Evolutionary conservation across 2,329 filamentous ascomycete genomes (phyloP), one percentile per base, ranked within the genome.

Genomic region (Xylogone sp.): DNA sequence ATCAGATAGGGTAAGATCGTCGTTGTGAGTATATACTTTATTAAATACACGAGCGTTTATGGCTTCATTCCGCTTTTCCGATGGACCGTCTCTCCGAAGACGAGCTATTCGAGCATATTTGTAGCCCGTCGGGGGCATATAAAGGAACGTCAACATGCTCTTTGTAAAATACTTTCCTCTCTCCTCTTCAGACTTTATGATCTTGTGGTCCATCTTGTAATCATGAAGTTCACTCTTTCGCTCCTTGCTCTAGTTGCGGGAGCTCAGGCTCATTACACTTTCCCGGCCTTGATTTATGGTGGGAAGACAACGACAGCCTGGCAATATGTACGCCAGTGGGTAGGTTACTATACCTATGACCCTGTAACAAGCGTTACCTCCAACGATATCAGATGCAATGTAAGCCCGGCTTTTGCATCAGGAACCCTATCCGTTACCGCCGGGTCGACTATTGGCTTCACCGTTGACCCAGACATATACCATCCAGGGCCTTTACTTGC

Each of bases 371-470:
- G 54, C 10, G 65, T 73, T 21, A 62, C 69, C 9, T 61, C 63
- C 20, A 65, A 68, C 51, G 68, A 72, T 51, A 69, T 72, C 54
- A 69, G 71, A 53, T 72, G 71, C 43, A 63, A 67, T 50, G 66
- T 68, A 42, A 61, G 69, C 45, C 69, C 65, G 21, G 62, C 56
- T 10, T 53, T 53, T 4, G 60, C 57, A 2, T 19, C 56, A 4
- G 21, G 46, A 7, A 65, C 53, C 13, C 45, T 57, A 16, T 53
- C 57, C 5, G 59, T 65, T 20, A 53, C 62, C n/a, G 59, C 62
- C n/a, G 62, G 62, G 1, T 48, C 49, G 2, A 56, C 52, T 7
- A 27, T 62, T 16, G 56, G 57, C 3, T 63, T 61, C 20, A 55
- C 52, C 9, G 60, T 50, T n/a, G 52, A 53, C 27, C 57, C 62